Conservation (phyloP, 495 filamentous ascomycete genomes). For the Xylona heveae region DNA sequence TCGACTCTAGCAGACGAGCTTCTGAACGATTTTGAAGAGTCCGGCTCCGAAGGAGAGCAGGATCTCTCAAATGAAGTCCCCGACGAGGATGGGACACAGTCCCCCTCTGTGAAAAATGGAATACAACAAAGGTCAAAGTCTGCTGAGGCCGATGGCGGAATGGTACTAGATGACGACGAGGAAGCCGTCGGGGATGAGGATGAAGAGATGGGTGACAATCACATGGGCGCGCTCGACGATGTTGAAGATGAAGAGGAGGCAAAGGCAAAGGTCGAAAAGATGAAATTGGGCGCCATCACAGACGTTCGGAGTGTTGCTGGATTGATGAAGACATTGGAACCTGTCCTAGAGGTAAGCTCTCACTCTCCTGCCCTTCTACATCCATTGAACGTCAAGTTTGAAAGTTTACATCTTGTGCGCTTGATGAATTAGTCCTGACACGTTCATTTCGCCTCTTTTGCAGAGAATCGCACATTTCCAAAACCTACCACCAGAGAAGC, state of each 20-base stretch:
- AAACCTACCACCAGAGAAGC: constrained; percentile 38
- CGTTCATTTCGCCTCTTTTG: constrained; percentile 16
- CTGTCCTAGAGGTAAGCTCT: constrained; percentile 50
- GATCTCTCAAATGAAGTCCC: constrained; percentile 21
- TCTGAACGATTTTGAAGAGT: constrained; percentile 76
- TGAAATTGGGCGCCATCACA: constrained; percentile 46
- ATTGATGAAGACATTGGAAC: constrained; percentile 56
- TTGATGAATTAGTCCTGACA: constrained; percentile 33
- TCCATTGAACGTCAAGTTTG: constrained; percentile 14
- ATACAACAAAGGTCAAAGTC: constrained; percentile 4
- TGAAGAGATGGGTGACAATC: constrained; percentile 13
- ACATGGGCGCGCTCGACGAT: constrained; percentile 17
- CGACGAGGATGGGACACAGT: background rate
- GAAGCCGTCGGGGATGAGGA: constrained; percentile 13
- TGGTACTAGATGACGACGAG: constrained; percentile 27
- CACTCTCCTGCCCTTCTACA: background rate
- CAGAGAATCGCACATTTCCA: constrained; percentile 64
- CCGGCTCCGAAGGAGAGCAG: constrained; percentile 35
- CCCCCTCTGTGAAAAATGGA: background rate
- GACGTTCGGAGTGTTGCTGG: constrained; percentile 56
- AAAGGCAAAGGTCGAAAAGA: constrained; percentile 56
- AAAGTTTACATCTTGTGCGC: constrained; percentile 20
- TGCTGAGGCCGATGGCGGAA: constrained; percentile 10
- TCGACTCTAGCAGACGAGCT: constrained; percentile 65
- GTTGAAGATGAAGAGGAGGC: constrained; percentile 43